A percentile compares a stretch with the other conserved stretches of the same genome.
These are phyloP conservation scores for Bruguiera sexangula DNA, from an alignment of 345 rosid genomes.

Conservation along the genomic window DNA sequence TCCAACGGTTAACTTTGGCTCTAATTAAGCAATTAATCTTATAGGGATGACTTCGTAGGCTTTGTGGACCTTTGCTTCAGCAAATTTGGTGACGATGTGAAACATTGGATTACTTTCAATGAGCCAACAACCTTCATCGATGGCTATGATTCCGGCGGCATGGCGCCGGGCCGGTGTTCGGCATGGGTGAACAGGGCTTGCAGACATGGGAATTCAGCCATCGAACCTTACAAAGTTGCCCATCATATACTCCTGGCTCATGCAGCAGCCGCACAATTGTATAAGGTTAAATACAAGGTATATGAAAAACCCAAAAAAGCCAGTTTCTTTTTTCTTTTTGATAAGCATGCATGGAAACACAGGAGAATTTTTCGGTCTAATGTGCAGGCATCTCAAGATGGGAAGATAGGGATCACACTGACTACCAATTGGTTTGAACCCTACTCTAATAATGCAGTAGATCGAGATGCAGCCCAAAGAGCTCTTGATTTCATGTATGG, in stretches of 20 bases:
- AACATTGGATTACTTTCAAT: slow-evolving; percentile 37
- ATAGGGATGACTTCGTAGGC: slow-evolving; percentile 39
- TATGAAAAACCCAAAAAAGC: too few relatives aligned
- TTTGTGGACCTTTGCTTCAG: slow-evolving; percentile 47
- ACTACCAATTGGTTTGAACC: slow-evolving; percentile 43
- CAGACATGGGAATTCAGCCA: slow-evolving; percentile 20
- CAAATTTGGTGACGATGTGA: slow-evolving; percentile 38
- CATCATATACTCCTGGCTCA: slow-evolving; percentile 34
- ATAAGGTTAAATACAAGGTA: slow-evolving; percentile 31
- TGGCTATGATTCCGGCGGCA: slow-evolving; percentile 20
- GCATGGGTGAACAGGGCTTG: slow-evolving; percentile 11
- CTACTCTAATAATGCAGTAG: slow-evolving; percentile 18
- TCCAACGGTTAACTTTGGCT: too few relatives aligned
- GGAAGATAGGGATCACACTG: slow-evolving; percentile 45
- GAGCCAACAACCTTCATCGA: slow-evolving; percentile 17
- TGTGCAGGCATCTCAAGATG: slow-evolving; percentile 38
- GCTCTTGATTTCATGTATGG: slow-evolving; percentile 42
- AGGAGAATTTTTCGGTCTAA: not conserved
- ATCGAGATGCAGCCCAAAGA: slow-evolving; percentile 33
- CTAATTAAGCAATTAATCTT: not conserved
- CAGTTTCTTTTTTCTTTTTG: too few relatives aligned
- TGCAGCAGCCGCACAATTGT: slow-evolving; percentile 26
- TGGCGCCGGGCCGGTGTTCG: slow-evolving; percentile 31
- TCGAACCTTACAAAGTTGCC: slow-evolving; percentile 30
- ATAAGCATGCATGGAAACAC: not conserved